phyloP scores from a whole-genome alignment of 257 asterid species.

The Primulina tabacum region DNA sequence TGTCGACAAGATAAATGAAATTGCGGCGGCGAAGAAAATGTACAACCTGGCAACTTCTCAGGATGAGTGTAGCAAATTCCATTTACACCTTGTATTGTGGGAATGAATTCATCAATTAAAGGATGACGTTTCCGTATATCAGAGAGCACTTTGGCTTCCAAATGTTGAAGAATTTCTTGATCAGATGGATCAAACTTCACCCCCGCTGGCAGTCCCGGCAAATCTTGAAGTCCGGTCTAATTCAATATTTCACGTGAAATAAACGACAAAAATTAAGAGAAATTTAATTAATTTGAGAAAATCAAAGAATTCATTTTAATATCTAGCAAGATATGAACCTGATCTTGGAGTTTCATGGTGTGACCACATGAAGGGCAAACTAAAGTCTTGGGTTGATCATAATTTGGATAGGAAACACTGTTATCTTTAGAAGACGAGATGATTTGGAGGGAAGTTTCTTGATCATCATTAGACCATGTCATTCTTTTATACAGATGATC shows the following conservation, averaged over 20 bases:
- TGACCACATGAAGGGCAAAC: constrained; percentile 52
- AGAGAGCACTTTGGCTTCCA: constrained; percentile 46
- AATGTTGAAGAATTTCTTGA: constrained; percentile 54
- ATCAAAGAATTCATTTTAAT: background rate
- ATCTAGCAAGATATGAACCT: constrained; percentile 25
- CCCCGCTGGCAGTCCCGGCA: constrained; percentile 59
- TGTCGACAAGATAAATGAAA: background rate
- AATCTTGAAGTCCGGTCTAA: constrained; percentile 36
- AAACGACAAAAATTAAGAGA: too few relatives aligned
- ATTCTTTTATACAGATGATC: constrained; percentile 36
- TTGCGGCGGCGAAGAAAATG: background rate
- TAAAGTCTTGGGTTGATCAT: constrained; percentile 28
- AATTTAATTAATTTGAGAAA: too few relatives aligned
- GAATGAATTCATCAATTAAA: constrained; percentile 55
- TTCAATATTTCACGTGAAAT: background rate
- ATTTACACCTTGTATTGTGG: constrained; percentile 53
- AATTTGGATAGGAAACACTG: constrained; percentile 22
- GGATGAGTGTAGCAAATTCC: constrained; percentile 74
- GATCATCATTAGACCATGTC: constrained; percentile 52
- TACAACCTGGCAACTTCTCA: constrained; percentile 52
- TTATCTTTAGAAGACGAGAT: constrained; percentile 31
- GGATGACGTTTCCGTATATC: constrained; percentile 45
- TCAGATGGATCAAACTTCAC: constrained; percentile 70
- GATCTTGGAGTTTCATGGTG: constrained; percentile 38
- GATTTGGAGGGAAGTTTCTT: constrained; percentile 38